Percentiles rank a stretch among this genome's conserved stretches.
These are phyloP conservation scores for Pseudoperonospora humuli DNA, from an alignment of 352 stramenopile species.

Conservation along the genomic window DNA sequence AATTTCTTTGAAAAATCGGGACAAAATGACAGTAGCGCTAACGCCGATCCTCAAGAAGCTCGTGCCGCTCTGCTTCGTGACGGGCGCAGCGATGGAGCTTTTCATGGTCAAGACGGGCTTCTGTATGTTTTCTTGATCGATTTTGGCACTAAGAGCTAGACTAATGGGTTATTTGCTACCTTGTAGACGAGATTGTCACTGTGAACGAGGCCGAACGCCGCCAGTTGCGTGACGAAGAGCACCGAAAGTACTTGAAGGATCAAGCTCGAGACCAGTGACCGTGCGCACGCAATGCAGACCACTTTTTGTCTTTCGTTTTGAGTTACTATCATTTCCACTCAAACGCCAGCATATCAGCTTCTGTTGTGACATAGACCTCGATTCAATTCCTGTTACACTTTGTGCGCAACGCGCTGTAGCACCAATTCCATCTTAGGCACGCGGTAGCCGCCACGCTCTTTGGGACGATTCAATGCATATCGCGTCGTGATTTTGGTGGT, in stretches of 20 bases:
- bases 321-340: neutral
- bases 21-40: slow-evolving; percentile 40
- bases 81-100: slow-evolving; percentile 72
- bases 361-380: slow-evolving; percentile 7
- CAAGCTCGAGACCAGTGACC: slow-evolving; percentile 16
- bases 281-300: neutral
- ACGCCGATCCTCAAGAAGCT: slow-evolving; percentile 75
- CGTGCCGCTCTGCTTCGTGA: slow-evolving; percentile 79
- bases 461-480: slow-evolving; percentile 49
- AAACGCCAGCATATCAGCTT: neutral
- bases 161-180: slow-evolving; percentile 7
- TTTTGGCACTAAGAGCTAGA: neutral
- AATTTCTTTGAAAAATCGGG: too few species aligned
- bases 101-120: slow-evolving; percentile 89
- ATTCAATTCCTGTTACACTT: slow-evolving; percentile 14
- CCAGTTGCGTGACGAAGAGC: slow-evolving; percentile 50
- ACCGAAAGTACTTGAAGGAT: slow-evolving; percentile 31
- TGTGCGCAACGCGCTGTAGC: slow-evolving; percentile 33
- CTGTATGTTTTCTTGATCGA: slow-evolving; percentile 35
- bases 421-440: slow-evolving; percentile 71
- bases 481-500: slow-evolving; percentile 64
- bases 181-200: slow-evolving; percentile 76
- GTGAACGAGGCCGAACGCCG: slow-evolving; percentile 67
- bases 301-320: slow-evolving; percentile 17
- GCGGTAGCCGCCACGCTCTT: slow-evolving; percentile 41